Percentiles rank a stretch among this genome's conserved stretches.
Conservation (phyloP, 805 yeast species). For the Ascoidea asiatica region DNA sequence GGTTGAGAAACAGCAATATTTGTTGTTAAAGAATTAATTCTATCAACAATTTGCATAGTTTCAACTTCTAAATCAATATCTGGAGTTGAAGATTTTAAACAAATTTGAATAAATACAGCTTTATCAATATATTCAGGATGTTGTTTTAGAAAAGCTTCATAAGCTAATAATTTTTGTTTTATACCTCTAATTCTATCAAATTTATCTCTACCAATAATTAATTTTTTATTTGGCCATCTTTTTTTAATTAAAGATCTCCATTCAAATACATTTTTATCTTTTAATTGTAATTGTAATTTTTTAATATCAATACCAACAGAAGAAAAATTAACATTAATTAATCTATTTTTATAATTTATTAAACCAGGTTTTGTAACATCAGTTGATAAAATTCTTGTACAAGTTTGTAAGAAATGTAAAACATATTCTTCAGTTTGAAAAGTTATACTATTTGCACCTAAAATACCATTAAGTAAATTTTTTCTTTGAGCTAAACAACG, state of each 20-base stretch:
- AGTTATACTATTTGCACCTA: slow-evolving; percentile 80
- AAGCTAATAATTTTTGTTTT: slow-evolving; percentile 76
- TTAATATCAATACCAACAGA: slow-evolving; percentile 75
- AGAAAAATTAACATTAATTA: slow-evolving; percentile 39
- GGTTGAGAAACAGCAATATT: slow-evolving; percentile 70
- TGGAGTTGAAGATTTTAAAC: slow-evolving; percentile 39
- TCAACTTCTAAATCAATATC: slow-evolving; percentile 62
- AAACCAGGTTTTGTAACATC: slow-evolving; percentile 56
- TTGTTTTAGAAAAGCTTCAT: slow-evolving; percentile 58
- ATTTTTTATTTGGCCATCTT: slow-evolving; percentile 57
- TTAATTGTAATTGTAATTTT: slow-evolving; percentile 32
- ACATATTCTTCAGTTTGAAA: slow-evolving; percentile 92
- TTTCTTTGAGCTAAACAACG: slow-evolving; percentile 76
- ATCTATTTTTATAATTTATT: slow-evolving; percentile 44
- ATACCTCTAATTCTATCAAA: slow-evolving; percentile 80
- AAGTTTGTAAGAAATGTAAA: slow-evolving; percentile 85
- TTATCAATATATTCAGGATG: slow-evolving; percentile 60
- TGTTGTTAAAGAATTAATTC: slow-evolving; percentile 68
- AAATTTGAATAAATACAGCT: slow-evolving; percentile 74
- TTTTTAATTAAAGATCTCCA: slow-evolving; percentile 65
- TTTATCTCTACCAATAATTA: slow-evolving; percentile 83
- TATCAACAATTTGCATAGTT: slow-evolving; percentile 61
- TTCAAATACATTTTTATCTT: slow-evolving; percentile 35
- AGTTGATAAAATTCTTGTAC: slow-evolving; percentile 70
- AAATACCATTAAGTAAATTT: slow-evolving; percentile 76